phyloP scores from a whole-genome alignment of 2,329 filamentous ascomycete genomes.

The Coniochaeta sp. region DNA sequence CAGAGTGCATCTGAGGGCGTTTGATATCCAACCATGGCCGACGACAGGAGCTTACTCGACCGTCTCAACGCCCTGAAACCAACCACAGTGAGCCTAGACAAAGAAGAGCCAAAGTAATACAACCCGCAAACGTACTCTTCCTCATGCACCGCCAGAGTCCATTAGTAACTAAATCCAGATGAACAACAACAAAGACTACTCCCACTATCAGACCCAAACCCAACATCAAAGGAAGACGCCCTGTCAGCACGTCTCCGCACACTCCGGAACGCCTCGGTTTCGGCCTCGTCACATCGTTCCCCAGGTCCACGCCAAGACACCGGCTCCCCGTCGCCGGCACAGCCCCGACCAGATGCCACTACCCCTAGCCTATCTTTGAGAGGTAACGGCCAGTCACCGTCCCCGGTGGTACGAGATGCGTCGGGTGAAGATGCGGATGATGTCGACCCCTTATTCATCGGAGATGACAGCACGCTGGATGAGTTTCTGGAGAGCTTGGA shows the following conservation, averaged over 20 bases:
- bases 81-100: slow-evolving; percentile 26
- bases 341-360: slow-evolving; percentile 3
- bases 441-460: slow-evolving; percentile 31
- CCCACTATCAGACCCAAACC: slow-evolving; percentile 12
- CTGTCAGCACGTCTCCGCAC: slow-evolving; percentile 44
- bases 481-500: slow-evolving; percentile 41
- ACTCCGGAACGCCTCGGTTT: slow-evolving; percentile 29
- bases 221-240: slow-evolving; percentile 40
- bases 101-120: slow-evolving; percentile 29
- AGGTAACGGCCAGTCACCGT: background rate
- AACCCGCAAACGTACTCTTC: slow-evolving; percentile 14
- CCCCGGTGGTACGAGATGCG: background rate
- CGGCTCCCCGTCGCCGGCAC: slow-evolving; percentile 6
- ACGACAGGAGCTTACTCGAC: slow-evolving; percentile 42
- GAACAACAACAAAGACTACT: background rate
- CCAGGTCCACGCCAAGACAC: slow-evolving; percentile 21
- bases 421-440: slow-evolving; percentile 26
- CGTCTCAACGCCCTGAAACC: slow-evolving; percentile 47
- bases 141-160: background rate
- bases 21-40: slow-evolving; percentile 4
- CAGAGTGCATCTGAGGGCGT: background rate
- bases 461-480: slow-evolving; percentile 45
- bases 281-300: too few species aligned
- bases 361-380: slow-evolving; percentile 10
- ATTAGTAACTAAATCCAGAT: background rate